Evolutionary conservation across 805 yeast genomes (phyloP).

Genomic region (Pichia pseudocactophila): DNA sequence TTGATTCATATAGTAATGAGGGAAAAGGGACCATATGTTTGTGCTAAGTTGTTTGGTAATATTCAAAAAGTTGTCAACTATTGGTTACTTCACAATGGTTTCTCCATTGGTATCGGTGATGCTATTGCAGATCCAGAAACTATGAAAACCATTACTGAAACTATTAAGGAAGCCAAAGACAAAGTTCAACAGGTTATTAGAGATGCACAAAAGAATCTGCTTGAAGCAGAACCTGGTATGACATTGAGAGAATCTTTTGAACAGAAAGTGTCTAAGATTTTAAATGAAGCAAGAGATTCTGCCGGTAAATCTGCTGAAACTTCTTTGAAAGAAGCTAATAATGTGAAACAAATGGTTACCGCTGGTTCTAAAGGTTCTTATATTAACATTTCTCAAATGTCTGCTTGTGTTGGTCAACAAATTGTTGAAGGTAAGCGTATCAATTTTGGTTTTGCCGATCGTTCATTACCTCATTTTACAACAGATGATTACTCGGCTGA

Average conservation of each 20-base stretch:
- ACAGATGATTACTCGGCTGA: constrained; percentile 98
- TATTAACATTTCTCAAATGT: constrained; percentile 98
- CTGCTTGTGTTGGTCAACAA: constrained; percentile 99
- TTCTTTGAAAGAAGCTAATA: constrained; percentile 85
- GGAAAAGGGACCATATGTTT: constrained; percentile 88
- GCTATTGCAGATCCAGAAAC: constrained; percentile 97
- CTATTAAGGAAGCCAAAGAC: constrained; percentile 85
- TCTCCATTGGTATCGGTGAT: constrained; percentile 99
- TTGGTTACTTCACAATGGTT: constrained; percentile 95
- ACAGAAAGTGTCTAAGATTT: constrained; percentile 88
- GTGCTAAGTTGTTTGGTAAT: constrained; percentile 86
- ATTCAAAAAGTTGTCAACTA: constrained; percentile 92
- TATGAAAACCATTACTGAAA: constrained; percentile 86
- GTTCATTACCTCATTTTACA: constrained; percentile 95
- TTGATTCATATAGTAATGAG: constrained; percentile 94
- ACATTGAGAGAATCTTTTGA: constrained; percentile 97
- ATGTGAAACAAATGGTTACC: constrained; percentile 98
- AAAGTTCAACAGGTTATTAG: constrained; percentile 90
- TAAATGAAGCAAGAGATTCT: constrained; percentile 97
- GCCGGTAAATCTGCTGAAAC: constrained; percentile 99
- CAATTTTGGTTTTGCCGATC: constrained; percentile 93
- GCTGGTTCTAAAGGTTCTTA: constrained; percentile 99
- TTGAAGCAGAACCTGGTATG: constrained; percentile 99
- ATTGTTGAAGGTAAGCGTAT: constrained; percentile 99
- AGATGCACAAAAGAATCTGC: constrained; percentile 81